These are phyloP conservation scores for Adiantum capillusveneris DNA, from an alignment of 75 land plant species.

Conservation along the genomic window DNA sequence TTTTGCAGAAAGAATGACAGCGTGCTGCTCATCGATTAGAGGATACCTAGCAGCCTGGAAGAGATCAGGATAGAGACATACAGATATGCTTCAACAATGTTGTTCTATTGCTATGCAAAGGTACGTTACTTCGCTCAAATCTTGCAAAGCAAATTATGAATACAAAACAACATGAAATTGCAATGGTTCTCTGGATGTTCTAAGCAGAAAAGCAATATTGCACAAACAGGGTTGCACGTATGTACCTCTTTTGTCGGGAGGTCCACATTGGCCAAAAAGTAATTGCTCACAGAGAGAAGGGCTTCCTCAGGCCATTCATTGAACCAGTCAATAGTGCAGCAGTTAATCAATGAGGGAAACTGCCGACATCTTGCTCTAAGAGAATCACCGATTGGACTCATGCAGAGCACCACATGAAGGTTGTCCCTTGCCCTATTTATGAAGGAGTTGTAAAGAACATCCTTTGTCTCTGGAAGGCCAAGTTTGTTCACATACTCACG, in stretches of 20 bases:
- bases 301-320: constrained; percentile 38
- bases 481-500: constrained; percentile 29
- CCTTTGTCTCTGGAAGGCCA: constrained; percentile 28
- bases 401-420: constrained; percentile 30
- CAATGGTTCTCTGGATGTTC: too few species aligned
- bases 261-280: constrained; percentile 19
- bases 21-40: too few species aligned
- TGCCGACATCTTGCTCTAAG: constrained; percentile 27
- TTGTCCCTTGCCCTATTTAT: constrained; percentile 27
- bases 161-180: too few species aligned
- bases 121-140: too few species aligned
- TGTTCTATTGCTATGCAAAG: too few species aligned
- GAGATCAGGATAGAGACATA: too few species aligned
- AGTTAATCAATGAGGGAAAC: constrained; percentile 31
- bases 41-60: too few species aligned
- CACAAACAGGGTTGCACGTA: too few species aligned
- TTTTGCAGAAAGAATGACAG: too few species aligned
- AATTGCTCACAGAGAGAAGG: constrained; percentile 22
- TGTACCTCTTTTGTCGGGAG: constrained; percentile 25
- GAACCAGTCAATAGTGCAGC: constrained; percentile 37
- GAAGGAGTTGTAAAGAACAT: constrained; percentile 21
- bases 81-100: too few species aligned
- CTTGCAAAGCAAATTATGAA: too few species aligned
- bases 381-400: constrained; percentile 34
- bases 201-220: too few species aligned